A percentile compares a stretch with the other conserved stretches of the same genome.
Conservation (phyloP, 441 rosid species). For the Hura crepitans region DNA sequence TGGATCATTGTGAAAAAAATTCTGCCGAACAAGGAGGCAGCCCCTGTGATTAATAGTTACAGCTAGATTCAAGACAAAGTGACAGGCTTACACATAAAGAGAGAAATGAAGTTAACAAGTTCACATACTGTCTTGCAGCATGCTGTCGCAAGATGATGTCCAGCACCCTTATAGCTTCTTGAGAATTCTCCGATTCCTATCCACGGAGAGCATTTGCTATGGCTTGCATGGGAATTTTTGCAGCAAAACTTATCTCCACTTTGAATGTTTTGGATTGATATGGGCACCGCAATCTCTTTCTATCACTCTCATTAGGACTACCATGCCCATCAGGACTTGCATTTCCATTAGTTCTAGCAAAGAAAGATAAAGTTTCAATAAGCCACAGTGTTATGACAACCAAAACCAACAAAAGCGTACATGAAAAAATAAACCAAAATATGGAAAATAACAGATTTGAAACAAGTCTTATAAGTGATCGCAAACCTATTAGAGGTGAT, state of each 20-base stretch:
- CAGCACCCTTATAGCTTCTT: slow-evolving; percentile 56
- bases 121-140: slow-evolving; percentile 53
- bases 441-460: background rate
- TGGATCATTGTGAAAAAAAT: slow-evolving; percentile 53
- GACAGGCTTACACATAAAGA: background rate
- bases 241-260: slow-evolving; percentile 53
- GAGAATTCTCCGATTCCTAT: slow-evolving; percentile 58
- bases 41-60: slow-evolving; percentile 37
- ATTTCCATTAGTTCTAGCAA: slow-evolving; percentile 42
- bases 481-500: slow-evolving; percentile 41
- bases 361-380: background rate
- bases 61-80: background rate
- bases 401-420: background rate
- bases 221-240: slow-evolving; percentile 59
- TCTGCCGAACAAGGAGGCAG: slow-evolving; percentile 64
- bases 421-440: background rate
- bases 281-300: slow-evolving; percentile 48
- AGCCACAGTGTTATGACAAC: background rate
- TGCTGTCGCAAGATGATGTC: slow-evolving; percentile 59
- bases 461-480: background rate
- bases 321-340: slow-evolving; percentile 40
- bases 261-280: slow-evolving; percentile 41
- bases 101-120: background rate
- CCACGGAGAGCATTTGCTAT: slow-evolving; percentile 54
- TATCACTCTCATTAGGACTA: slow-evolving; percentile 41